A percentile compares a stretch with the other conserved stretches of the same genome.
These are phyloP conservation scores for Eucalyptus virginea DNA, from an alignment of 345 rosid species.

Conservation along the genomic window DNA sequence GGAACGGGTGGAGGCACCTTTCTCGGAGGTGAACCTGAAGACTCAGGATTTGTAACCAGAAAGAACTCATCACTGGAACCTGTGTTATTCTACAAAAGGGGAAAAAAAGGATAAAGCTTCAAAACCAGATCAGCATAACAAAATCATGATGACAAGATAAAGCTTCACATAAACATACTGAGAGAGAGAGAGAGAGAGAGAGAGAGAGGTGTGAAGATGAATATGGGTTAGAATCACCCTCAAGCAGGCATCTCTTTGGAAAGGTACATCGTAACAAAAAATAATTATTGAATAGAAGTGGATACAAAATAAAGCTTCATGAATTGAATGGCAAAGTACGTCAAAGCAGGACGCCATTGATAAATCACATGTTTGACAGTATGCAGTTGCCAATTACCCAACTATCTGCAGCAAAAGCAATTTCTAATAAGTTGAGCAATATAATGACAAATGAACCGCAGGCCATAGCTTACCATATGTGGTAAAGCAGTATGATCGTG, in stretches of 20 bases:
- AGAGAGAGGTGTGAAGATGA: not conserved
- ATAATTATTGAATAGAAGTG: not conserved
- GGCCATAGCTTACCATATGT: slow-evolving; percentile 46
- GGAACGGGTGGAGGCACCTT: slow-evolving; percentile 78
- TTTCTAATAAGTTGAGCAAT: not conserved
- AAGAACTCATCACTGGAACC: slow-evolving; percentile 78
- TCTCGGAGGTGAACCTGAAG: slow-evolving; percentile 92
- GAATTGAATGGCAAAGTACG: not conserved
- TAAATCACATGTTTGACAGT: not conserved
- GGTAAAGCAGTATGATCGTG: slow-evolving; percentile 81
- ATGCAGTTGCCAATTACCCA: not conserved
- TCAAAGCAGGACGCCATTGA: not conserved
- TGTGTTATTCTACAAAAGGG: slow-evolving; percentile 41
- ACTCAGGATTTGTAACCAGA: slow-evolving; percentile 71
- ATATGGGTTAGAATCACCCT: not conserved
- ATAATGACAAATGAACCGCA: not conserved
- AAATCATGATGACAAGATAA: not conserved
- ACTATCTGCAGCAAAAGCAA: not conserved
- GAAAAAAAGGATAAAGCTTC: not conserved
- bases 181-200: not conserved
- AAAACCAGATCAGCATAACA: not conserved
- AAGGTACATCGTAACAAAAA: not conserved
- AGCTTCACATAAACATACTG: not conserved
- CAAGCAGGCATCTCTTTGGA: not conserved
- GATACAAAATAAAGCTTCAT: not conserved